A percentile compares a stretch with the other conserved stretches of the same genome.
Conservation (phyloP, 495 filamentous ascomycete genomes). For the Friedmanniomyces simplex region DNA sequence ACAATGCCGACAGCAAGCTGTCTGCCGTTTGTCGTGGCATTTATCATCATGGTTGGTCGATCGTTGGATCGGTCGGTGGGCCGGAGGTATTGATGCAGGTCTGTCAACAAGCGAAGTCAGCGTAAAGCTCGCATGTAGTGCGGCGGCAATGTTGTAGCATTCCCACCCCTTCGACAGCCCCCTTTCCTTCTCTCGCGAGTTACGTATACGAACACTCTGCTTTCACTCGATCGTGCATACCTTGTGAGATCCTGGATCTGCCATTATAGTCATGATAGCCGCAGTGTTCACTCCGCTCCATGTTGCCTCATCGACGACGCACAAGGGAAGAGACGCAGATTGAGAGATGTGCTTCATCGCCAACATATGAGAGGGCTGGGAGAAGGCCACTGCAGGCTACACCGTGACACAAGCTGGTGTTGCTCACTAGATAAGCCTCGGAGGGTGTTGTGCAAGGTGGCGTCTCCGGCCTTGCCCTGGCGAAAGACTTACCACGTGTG, state of each 20-base stretch:
- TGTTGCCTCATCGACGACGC: neutral
- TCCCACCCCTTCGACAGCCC: too few relatives aligned
- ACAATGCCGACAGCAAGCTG: constrained; percentile 52
- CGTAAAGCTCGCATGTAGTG: neutral
- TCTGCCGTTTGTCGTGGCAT: neutral
- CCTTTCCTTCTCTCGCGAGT: too few relatives aligned
- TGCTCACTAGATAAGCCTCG: too few relatives aligned
- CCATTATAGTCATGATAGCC: neutral
- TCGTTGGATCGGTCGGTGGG: neutral
- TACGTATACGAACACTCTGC: neutral
- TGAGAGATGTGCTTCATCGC: too few relatives aligned
- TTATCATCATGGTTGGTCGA: neutral
- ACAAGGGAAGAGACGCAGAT: too few relatives aligned
- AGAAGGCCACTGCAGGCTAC: too few relatives aligned
- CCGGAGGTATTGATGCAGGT: neutral
- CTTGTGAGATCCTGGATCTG: constrained; percentile 7
- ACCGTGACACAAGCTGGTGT: too few relatives aligned
- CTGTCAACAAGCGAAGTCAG: neutral
- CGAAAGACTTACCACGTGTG: too few relatives aligned
- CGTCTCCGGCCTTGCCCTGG: too few relatives aligned
- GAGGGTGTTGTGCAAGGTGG: too few relatives aligned
- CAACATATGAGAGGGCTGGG: too few relatives aligned
- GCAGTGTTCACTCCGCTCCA: neutral
- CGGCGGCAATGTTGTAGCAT: too few relatives aligned
- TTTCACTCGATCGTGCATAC: neutral